Conservation (phyloP, 2,329 filamentous ascomycete genomes). For the Cylindrodendrum hubeiense region DNA sequence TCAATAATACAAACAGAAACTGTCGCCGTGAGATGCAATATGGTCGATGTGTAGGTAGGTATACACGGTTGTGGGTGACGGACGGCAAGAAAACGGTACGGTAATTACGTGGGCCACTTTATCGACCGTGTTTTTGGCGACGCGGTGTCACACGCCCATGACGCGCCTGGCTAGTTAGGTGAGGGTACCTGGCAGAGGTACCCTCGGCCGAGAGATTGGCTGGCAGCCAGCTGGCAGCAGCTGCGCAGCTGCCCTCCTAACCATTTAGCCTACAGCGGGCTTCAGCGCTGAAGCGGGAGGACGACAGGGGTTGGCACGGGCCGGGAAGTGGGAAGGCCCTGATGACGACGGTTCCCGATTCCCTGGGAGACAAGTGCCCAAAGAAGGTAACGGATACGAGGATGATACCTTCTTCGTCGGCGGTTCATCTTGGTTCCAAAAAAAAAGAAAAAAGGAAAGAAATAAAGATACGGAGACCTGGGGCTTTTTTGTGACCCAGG, state of each 20-base stretch:
- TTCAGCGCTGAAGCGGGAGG: background rate
- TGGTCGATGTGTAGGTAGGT: conserved; percentile 13
- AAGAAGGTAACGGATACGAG: background rate
- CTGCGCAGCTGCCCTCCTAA: background rate
- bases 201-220: background rate
- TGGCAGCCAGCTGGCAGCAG: background rate
- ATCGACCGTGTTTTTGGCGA: conserved; percentile 45
- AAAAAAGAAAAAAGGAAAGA: background rate
- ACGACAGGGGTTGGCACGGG: background rate
- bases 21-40: conserved; percentile 17
- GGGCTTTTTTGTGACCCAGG: too few relatives aligned
- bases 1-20: conserved; percentile 2
- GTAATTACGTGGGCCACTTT: conserved; percentile 36
- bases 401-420: background rate
- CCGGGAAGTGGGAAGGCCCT: background rate
- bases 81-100: conserved; percentile 6
- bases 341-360: background rate
- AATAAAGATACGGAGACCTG: background rate
- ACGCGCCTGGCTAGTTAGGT: conserved; percentile 42
- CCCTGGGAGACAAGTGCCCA: background rate
- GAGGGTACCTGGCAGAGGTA: conserved; percentile 2
- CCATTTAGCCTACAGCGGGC: background rate
- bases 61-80: conserved; percentile 7
- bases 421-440: background rate
- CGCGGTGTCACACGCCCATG: conserved; percentile 38